Base-by-base conservation (phyloP, 768 basidiomycete genomes). In the Hydnum rufescens region DNA sequence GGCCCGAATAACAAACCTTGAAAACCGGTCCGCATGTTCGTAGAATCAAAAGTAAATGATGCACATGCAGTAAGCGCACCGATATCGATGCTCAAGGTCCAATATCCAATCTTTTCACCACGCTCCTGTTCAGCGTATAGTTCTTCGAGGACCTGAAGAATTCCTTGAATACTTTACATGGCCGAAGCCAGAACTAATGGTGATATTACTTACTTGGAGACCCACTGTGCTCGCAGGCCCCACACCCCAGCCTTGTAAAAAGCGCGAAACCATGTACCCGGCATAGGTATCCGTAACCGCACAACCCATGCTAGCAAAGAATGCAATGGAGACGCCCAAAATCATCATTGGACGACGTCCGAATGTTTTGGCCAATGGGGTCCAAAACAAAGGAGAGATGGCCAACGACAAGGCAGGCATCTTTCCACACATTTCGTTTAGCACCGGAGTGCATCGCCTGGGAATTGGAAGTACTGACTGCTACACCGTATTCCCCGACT, bases 241-340 rank as follows among this genome's bases (percentile, higher is more conserved):
- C 16, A 55, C 56, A 2, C 56, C 56, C 56, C 56, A 57, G 25
- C 56, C 56, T 31, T 57, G 56, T 18, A 57, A 39, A 49, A 57
- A 57, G n/a, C 56, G 55, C 30, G 47, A 26, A 18, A 42, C 54
- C 56, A 57, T 57, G 51, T 57, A 57, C 18, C 55, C 56, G 6
- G 32, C 5, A 32, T 55, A 55, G 28, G 49, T 51, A n/a, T 43
- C 51, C 18, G 54, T 36, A 19, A 51, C 49, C 6, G 55, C 56
- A 25, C 32, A 44, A 4, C 55, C 56, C 16, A 57, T 55, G 25
- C 44, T 55, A 3, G 56, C 32, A 29, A 51, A 42, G 50, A 57
- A 39, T 2, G 56, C 56, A 8, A 57, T 32, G 30, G 51, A n/a
- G 42, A 53, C 53, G 2, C 56, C 56, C 8, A 44, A 22, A 46